Conservation (phyloP, 768 basidiomycete genomes). For the Mycena alexandri region DNA sequence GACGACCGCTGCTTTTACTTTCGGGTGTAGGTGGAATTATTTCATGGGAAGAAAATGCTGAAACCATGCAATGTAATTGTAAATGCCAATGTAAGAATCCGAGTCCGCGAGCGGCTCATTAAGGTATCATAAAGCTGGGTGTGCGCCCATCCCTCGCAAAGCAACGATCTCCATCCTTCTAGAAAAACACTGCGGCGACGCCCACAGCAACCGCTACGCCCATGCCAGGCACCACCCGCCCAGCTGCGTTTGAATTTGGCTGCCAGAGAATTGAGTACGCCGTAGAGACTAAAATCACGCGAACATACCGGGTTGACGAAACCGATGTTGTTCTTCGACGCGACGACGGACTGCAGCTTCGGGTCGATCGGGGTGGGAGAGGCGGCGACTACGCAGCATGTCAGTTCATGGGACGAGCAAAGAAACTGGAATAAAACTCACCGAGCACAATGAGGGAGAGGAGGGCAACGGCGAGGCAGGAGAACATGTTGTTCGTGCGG, state of each 20-base stretch:
- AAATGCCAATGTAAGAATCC: slow-evolving; percentile 10
- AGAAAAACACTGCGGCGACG: slow-evolving; percentile 16
- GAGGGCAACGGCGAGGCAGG: slow-evolving; percentile 15
- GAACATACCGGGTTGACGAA: slow-evolving; percentile 37
- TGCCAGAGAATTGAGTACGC: not conserved
- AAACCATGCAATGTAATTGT: slow-evolving; percentile 15
- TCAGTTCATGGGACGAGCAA: not conserved
- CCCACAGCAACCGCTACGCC: slow-evolving; percentile 14
- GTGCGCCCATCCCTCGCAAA: not conserved
- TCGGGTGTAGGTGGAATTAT: not conserved
- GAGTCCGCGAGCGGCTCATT: slow-evolving; percentile 32
- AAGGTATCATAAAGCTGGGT: slow-evolving; percentile 19
- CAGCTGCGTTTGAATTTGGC: slow-evolving; percentile 31
- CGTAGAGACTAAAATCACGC: not conserved
- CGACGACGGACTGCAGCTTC: slow-evolving; percentile 41
- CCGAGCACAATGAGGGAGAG: slow-evolving; percentile 23
- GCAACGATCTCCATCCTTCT: not conserved
- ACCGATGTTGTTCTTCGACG: slow-evolving; percentile 44
- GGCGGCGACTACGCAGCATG: slow-evolving; percentile 19
- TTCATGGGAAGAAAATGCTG: not conserved
- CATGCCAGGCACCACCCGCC: slow-evolving; percentile 1
- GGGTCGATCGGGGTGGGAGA: slow-evolving; percentile 42
- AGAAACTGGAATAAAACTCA: not conserved
- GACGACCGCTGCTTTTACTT: not conserved
- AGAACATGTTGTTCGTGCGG: slow-evolving; percentile 14